These are phyloP conservation scores for Solanum peruvianum DNA, from an alignment of 257 asterid species.

Conservation along the genomic window DNA sequence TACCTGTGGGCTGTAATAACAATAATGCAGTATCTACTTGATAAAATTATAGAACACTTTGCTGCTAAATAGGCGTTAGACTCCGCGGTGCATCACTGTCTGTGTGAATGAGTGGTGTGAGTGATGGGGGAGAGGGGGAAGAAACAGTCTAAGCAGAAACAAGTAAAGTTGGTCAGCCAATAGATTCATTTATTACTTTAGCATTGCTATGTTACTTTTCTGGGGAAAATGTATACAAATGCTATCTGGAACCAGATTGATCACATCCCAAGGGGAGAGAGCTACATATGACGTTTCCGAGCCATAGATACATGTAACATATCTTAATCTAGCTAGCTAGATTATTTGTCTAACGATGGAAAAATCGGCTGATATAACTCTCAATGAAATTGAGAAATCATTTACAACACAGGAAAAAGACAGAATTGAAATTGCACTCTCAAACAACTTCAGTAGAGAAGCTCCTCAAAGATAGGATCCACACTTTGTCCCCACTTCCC, in stretches of 20 bases:
- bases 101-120: neutral
- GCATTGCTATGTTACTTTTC: neutral
- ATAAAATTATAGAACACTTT: neutral
- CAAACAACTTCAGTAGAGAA: conserved; percentile 43
- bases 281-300: neutral
- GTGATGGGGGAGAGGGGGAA: too few relatives aligned
- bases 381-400: neutral
- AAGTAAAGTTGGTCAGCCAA: neutral
- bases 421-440: neutral
- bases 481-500: conserved; percentile 84
- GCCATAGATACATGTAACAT: neutral
- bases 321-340: neutral
- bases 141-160: neutral
- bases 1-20: neutral
- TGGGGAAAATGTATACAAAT: neutral
- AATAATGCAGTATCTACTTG: neutral
- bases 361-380: neutral
- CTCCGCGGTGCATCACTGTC: neutral
- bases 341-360: neutral
- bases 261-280: neutral
- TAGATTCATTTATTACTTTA: neutral
- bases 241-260: neutral
- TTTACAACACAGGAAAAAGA: neutral
- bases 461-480: conserved; percentile 84
- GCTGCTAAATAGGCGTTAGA: neutral